These are phyloP conservation scores for Cucurbita maxima DNA, from an alignment of 306 rosid genomes.

Conservation along the genomic window DNA sequence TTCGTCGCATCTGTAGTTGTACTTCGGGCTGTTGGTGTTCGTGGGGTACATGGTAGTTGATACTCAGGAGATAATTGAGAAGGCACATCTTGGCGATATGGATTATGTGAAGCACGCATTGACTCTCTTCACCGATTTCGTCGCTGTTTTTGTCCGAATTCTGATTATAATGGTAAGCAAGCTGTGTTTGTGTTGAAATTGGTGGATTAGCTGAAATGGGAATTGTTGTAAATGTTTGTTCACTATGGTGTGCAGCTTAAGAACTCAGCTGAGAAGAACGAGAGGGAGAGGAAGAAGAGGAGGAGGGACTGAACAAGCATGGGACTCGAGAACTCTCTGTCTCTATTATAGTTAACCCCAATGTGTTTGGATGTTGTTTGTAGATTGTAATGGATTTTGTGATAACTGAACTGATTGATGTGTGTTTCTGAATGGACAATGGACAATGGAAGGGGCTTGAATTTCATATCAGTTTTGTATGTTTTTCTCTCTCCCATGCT, in stretches of 20 bases:
- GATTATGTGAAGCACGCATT: slow-evolving; percentile 85
- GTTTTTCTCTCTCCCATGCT: too few relatives aligned
- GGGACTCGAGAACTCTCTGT: too few relatives aligned
- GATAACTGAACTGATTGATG: background rate
- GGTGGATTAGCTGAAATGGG: background rate
- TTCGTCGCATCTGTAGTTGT: slow-evolving; percentile 36
- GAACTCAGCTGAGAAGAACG: slow-evolving; percentile 39
- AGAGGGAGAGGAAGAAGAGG: slow-evolving; percentile 55
- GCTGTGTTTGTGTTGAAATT: background rate
- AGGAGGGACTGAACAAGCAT: slow-evolving; percentile 12
- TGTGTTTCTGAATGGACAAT: background rate
- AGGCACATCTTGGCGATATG: slow-evolving; percentile 62
- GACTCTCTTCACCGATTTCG: slow-evolving; percentile 63
- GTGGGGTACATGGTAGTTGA: slow-evolving; percentile 67
- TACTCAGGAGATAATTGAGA: slow-evolving; percentile 81
- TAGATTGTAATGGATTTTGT: background rate
- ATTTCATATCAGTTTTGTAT: too few relatives aligned
- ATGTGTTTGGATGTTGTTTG: background rate
- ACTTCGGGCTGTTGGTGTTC: slow-evolving; percentile 76
- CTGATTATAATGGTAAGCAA: slow-evolving; percentile 54
- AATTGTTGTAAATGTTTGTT: background rate
- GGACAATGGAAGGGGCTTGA: background rate
- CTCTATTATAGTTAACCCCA: background rate
- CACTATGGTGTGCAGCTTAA: slow-evolving; percentile 25
- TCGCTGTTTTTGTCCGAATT: slow-evolving; percentile 60